Percentiles rank a stretch among this genome's conserved stretches.
Conservation (phyloP, 2,329 filamentous ascomycete genomes). For the Apiospora rasikravindrae region DNA sequence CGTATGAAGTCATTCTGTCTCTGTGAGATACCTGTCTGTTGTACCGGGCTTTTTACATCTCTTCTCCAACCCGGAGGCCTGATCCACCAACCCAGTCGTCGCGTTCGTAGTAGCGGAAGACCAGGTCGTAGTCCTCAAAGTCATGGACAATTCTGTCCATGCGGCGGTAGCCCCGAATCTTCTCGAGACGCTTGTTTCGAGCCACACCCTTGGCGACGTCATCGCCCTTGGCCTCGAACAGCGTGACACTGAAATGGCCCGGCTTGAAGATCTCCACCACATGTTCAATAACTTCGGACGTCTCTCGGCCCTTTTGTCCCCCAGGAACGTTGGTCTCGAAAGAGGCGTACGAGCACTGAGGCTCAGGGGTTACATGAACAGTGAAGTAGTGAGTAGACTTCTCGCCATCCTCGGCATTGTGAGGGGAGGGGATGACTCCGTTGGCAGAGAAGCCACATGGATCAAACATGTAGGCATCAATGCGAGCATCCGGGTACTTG, state of each 20-base stretch:
- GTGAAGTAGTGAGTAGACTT: slow-evolving; percentile 89
- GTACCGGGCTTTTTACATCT: slow-evolving; percentile 35
- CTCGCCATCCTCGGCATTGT: slow-evolving; percentile 49
- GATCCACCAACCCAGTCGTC: slow-evolving; percentile 72
- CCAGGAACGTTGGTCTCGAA: slow-evolving; percentile 98
- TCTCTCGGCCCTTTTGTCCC: slow-evolving; percentile 84
- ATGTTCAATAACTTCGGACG: slow-evolving; percentile 88
- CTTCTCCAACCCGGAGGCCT: slow-evolving; percentile 60
- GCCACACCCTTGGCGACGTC: slow-evolving; percentile 34
- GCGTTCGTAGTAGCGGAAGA: slow-evolving; percentile 95
- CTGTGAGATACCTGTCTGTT: background rate
- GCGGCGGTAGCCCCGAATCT: slow-evolving; percentile 83
- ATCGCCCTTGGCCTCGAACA: slow-evolving; percentile 85
- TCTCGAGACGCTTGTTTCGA: slow-evolving; percentile 67
- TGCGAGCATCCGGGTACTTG: slow-evolving; percentile 88
- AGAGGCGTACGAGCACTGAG: slow-evolving; percentile 94
- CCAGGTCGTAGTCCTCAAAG: slow-evolving; percentile 93
- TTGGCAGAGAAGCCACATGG: slow-evolving; percentile 98
- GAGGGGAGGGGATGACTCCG: slow-evolving; percentile 84
- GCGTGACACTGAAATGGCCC: slow-evolving; percentile 94
- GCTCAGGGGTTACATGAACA: slow-evolving; percentile 96
- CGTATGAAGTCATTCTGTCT: background rate
- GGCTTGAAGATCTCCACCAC: slow-evolving; percentile 96
- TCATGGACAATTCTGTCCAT: slow-evolving; percentile 97
- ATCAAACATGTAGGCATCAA: slow-evolving; percentile 95